phyloP scores from a whole-genome alignment of 257 asterid genomes.

The Penstemon barbatus region DNA sequence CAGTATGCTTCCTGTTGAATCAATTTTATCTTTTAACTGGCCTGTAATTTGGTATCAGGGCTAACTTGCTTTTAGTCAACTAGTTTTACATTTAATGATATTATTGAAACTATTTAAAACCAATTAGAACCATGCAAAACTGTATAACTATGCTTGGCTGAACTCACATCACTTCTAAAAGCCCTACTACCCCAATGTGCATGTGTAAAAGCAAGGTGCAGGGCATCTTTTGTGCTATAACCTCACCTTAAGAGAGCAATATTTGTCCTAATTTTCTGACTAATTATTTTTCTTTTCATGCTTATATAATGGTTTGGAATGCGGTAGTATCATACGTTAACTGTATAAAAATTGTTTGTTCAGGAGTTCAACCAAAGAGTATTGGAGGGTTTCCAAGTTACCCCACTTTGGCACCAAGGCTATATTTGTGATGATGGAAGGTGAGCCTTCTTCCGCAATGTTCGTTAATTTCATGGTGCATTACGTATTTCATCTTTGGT shows the following conservation, averaged over 20 bases:
- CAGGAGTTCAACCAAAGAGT: slow-evolving; percentile 85
- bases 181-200: too few species aligned
- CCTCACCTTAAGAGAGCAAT: too few species aligned
- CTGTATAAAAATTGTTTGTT: slow-evolving; percentile 24
- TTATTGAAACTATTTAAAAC: too few species aligned
- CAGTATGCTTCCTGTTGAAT: slow-evolving; percentile 21
- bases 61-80: too few species aligned
- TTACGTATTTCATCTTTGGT: background rate
- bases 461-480: slow-evolving; percentile 4
- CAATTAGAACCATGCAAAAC: too few species aligned
- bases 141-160: too few species aligned
- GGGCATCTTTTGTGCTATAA: too few species aligned
- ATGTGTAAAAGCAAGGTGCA: background rate
- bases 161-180: too few species aligned
- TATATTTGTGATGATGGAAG: slow-evolving; percentile 82
- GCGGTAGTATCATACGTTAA: slow-evolving; percentile 11
- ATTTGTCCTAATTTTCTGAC: too few species aligned
- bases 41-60: too few species aligned
- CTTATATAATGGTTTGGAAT: background rate
- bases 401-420: slow-evolving; percentile 98
- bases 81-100: too few species aligned
- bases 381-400: slow-evolving; percentile 88
- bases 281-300: slow-evolving; percentile 6
- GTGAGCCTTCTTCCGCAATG: slow-evolving; percentile 36
- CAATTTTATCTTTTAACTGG: background rate